These are phyloP conservation scores for Taiwanofungus camphoratus DNA, from an alignment of 1,284 basidiomycete genomes.

Conservation along the genomic window DNA sequence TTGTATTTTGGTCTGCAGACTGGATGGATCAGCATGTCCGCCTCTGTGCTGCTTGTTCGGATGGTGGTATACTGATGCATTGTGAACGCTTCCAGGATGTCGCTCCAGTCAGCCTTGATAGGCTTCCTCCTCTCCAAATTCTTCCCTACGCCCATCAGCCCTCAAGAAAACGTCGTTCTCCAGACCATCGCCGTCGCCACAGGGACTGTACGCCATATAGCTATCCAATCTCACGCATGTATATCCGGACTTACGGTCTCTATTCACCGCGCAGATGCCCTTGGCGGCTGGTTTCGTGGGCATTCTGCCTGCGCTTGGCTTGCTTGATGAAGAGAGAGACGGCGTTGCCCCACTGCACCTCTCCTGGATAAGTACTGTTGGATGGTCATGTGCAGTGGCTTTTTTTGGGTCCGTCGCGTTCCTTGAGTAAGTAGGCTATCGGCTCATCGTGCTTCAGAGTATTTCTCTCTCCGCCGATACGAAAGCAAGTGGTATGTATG, in stretches of 20 bases:
- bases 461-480: slow-evolving; percentile 88
- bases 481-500: slow-evolving; percentile 82
- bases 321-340: slow-evolving; percentile 73
- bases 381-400: slow-evolving; percentile 85
- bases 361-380: slow-evolving; percentile 64
- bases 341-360: slow-evolving; percentile 73
- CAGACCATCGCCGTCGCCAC: slow-evolving; percentile 96
- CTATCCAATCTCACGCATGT: no score
- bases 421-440: background rate
- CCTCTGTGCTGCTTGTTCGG: slow-evolving; percentile 3
- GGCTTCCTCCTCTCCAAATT: slow-evolving; percentile 84
- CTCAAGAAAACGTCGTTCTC: slow-evolving; percentile 89
- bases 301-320: slow-evolving; percentile 84
- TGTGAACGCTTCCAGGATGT: slow-evolving; percentile 66
- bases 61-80: background rate
- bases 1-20: slow-evolving; percentile 75
- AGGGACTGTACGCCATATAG: slow-evolving; percentile 50
- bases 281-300: slow-evolving; percentile 93
- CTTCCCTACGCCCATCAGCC: slow-evolving; percentile 67
- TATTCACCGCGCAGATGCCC: slow-evolving; percentile 55
- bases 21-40: slow-evolving; percentile 70
- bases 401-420: slow-evolving; percentile 75
- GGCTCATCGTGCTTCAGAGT: slow-evolving; percentile 46
- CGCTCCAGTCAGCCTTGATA: slow-evolving; percentile 86
- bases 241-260: background rate